Base-by-base conservation (phyloP, 208 protist species). In the Trypanosoma cruzi region DNA sequence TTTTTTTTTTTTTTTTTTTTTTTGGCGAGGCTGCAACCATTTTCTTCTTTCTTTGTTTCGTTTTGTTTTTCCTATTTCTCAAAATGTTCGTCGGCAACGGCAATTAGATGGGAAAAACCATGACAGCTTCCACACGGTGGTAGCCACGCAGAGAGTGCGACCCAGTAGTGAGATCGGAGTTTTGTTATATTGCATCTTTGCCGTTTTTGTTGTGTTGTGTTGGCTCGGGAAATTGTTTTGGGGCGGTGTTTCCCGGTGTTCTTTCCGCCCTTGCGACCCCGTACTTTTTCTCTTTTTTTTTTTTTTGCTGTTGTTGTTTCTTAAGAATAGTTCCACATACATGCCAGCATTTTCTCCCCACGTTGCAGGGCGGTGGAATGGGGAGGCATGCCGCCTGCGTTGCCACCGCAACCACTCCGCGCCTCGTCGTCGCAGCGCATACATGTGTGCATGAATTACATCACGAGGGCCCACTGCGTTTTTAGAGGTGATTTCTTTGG, bases 1-100 rank as follows among this genome's bases (percentile, higher is more conserved):
- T 34, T 75, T 79, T 40, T 70, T 71, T 71, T 54, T 32, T 11
- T 40, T 40, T 40, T 4, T 40, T 44, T 44, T 44, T 44, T 44
- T 16, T 44, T 44, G n/a, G n/a, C n/a, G n/a, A n/a, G n/a, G n/a
- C n/a, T n/a, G n/a, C n/a, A n/a, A n/a, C n/a, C n/a, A n/a, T n/a
- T 44, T 1, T 16, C 18, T 44, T 16, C 8, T 2, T 16, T 16
- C 56, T 58, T 36, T 24, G 24, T 36, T 29, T 36, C 24, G 48
- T 54, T 44, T 29, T 14, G 28, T 56, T 16, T 24, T 58, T 26
- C 13, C 28, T 28, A 6, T 44, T 14, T 2, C 11, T 16, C 8
- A 14, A 20, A 44, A 13, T 44, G 13, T 7, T 16, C 8, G 40
- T 13, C 18, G 40, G 40, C 10, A 44, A 44, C 40, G 18, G 18